Base-by-base conservation (phyloP, 495 filamentous ascomycete species). In the Oleoguttula mirabilis region DNA sequence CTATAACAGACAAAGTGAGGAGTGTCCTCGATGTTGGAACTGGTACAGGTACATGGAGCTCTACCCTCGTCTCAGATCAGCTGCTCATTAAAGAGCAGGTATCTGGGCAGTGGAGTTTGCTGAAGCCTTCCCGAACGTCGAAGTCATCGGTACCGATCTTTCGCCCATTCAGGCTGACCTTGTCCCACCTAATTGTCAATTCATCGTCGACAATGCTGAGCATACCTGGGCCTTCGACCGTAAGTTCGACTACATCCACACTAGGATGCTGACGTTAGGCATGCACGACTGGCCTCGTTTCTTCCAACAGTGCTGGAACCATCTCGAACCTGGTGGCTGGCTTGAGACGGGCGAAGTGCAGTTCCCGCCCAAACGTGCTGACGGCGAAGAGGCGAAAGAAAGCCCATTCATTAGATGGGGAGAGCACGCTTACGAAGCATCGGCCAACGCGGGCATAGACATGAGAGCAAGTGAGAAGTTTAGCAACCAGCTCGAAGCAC, bases 71-170 rank as follows among this genome's bases (percentile, higher is more conserved):
- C 25, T 28, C 25, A 7, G 25, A 35, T 10, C 19, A 14, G 8
- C 27, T 30, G 8, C 27, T 30, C 8, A 30, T 14, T 30, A 8
- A 14, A 30, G 27, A 7, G 6, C 79, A 10, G 79, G 79, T 0
- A 66, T 76, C 21, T 82, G 77, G 77, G 69, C 76, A 10, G 73
- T 79, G 32, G 72, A 76, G 39, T 71, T 76, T 55, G 73, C 66
- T 14, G 73, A 72, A 22, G 61, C 65, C 33, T 63, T 71, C 44
- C 68, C 73, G 12, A 49, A 62, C 15, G 52, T 65, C 14, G 25
- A 23, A 12, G 32, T 68, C 17, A 50, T 54, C 55, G 70, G 70
- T 30, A 72, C 65, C 39, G 77, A 80, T 50, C 64, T 78, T 2
- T 75, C 71, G 38, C 67, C 72, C 7, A 77, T 76, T 37, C 73